These are phyloP conservation scores for Pestalotiopsis sp. DNA, from an alignment of 2,329 filamentous ascomycete genomes.

Conservation along the genomic window DNA sequence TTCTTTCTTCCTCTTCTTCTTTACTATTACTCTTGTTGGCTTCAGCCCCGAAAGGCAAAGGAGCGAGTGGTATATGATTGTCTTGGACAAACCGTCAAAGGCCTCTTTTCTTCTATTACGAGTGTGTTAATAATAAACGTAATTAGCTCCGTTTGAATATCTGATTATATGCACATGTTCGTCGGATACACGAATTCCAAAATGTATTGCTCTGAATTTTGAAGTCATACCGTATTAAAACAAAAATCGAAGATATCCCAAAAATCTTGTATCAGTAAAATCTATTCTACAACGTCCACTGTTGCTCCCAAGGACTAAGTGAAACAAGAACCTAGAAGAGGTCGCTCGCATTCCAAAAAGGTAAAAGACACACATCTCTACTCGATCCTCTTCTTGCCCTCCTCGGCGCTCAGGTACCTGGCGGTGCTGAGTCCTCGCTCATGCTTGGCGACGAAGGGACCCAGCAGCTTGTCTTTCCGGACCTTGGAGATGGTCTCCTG, in stretches of 20 bases:
- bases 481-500: constrained; percentile 84
- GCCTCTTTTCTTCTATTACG: too few species aligned
- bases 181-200: too few species aligned
- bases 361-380: constrained; percentile 36
- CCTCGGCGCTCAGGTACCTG: constrained; percentile 82
- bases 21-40: not conserved
- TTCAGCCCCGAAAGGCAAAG: not conserved
- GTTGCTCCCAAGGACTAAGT: not conserved
- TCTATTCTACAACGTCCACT: not conserved
- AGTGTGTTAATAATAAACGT: too few species aligned
- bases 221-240: not conserved
- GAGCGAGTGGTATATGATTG: not conserved
- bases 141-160: too few species aligned
- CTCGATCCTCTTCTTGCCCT: constrained; percentile 98
- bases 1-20: not conserved
- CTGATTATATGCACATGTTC: too few species aligned
- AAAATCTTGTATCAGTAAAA: not conserved
- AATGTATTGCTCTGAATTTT: not conserved
- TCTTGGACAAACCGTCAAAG: too few species aligned
- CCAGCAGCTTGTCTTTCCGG: constrained; percentile 79
- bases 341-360: not conserved
- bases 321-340: not conserved
- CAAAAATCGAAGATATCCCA: not conserved
- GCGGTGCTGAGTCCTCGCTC: constrained; percentile 84
- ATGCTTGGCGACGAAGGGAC: constrained; percentile 71